phyloP scores from a whole-genome alignment of 2,329 filamentous ascomycete species.

The Hypoxylon sp. region DNA sequence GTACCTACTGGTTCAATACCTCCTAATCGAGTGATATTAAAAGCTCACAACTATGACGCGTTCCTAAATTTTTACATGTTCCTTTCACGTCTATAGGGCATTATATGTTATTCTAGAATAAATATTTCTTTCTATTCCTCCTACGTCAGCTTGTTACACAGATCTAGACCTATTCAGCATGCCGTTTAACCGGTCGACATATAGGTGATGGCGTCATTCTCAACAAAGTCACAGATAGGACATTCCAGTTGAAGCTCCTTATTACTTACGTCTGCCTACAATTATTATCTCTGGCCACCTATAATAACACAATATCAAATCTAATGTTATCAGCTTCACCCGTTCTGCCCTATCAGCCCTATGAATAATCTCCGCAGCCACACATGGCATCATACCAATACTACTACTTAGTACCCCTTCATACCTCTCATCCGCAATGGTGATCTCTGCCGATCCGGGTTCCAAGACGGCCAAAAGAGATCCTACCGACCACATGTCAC shows the following conservation, averaged over 20 bases:
- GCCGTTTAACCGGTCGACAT: conserved; percentile 36
- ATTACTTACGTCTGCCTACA: background rate
- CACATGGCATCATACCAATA: conserved; percentile 24
- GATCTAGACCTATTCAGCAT: conserved; percentile 21
- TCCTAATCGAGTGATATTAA: background rate
- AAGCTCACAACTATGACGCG: background rate
- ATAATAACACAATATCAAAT: conserved; percentile 1
- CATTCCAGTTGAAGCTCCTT: conserved; percentile 17
- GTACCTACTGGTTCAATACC: background rate
- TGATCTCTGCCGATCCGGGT: conserved; percentile 13
- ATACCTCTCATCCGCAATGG: conserved; percentile 4
- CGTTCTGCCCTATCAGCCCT: background rate
- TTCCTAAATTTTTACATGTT: background rate
- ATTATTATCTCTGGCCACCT: background rate
- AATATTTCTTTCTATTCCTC: conserved; percentile 6
- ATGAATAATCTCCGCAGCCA: conserved; percentile 3
- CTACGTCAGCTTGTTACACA: background rate
- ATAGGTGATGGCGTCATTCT: conserved; percentile 39
- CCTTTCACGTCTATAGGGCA: background rate
- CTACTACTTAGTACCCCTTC: background rate
- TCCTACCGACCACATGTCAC: conserved; percentile 7
- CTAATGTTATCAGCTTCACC: conserved; percentile 1
- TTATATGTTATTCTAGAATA: background rate
- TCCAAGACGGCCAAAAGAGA: conserved; percentile 37
- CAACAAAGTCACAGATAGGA: conserved; percentile 30